These are phyloP conservation scores for Solanum rostratum DNA, from an alignment of 257 asterid species.

Conservation along the genomic window DNA sequence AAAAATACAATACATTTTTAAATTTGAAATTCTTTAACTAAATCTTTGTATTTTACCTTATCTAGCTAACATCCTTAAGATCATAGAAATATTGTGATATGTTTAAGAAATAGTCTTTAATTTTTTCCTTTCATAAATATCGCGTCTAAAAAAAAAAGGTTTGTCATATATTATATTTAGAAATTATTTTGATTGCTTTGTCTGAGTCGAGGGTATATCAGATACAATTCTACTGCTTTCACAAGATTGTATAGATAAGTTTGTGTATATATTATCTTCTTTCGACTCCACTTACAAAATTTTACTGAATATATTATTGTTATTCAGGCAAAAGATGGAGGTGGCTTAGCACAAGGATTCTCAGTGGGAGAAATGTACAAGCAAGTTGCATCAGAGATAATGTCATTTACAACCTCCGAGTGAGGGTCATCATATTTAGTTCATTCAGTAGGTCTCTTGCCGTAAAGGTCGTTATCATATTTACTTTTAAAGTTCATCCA, in stretches of 20 bases:
- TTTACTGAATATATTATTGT: neutral
- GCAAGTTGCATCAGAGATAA: conserved; percentile 55
- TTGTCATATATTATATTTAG: neutral
- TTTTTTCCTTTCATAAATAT: too few species aligned
- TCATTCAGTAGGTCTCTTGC: too few species aligned
- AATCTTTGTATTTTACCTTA: neutral
- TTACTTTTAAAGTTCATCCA: neutral
- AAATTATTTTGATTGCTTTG: neutral
- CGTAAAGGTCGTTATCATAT: too few species aligned
- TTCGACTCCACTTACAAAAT: neutral
- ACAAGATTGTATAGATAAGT: neutral
- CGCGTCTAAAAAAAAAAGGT: too few species aligned
- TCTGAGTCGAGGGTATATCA: neutral
- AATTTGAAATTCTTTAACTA: neutral
- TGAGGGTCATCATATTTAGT: neutral
- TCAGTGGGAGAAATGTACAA: conserved; percentile 55
- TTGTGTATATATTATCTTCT: neutral
- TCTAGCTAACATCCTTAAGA: too few species aligned
- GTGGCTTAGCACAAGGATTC: conserved; percentile 17
- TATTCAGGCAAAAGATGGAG: conserved; percentile 32
- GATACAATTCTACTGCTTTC: neutral
- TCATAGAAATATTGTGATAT: too few species aligned
- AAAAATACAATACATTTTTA: too few species aligned
- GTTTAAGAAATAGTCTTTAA: neutral
- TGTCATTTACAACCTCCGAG: conserved; percentile 30